Conservation (phyloP, 148 eudicot genomes). For the Mesembryanthemum crystallinum region DNA sequence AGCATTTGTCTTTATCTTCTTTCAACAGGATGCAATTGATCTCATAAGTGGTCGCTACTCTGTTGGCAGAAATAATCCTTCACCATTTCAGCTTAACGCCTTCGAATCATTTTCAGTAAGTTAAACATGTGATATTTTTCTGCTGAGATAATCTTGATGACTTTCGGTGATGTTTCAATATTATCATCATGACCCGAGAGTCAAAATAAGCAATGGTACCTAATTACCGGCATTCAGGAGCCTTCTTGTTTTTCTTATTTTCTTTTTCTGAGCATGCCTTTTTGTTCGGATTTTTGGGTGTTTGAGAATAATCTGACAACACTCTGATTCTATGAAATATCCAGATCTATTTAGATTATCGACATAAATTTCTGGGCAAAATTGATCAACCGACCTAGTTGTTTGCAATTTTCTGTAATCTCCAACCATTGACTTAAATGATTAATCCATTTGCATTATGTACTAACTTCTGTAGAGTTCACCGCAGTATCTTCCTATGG, state of each 20-base stretch:
- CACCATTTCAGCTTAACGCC: slow-evolving; percentile 60
- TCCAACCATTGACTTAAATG: neutral
- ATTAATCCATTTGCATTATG: neutral
- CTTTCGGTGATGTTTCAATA: neutral
- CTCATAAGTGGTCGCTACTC: slow-evolving; percentile 81
- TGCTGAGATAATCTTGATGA: neutral
- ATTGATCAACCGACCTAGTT: too few species aligned
- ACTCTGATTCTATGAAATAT: too few species aligned
- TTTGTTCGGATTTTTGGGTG: neutral
- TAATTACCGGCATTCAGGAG: neutral
- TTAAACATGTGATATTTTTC: neutral
- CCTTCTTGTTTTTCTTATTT: neutral
- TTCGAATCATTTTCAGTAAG: slow-evolving; percentile 74
- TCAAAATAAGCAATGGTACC: neutral
- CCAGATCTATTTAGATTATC: too few species aligned
- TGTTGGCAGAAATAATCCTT: slow-evolving; percentile 54
- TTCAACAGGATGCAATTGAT: slow-evolving; percentile 91
- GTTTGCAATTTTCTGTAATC: neutral
- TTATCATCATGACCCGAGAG: neutral
- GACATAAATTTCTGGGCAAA: too few species aligned
- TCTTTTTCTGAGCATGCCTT: neutral
- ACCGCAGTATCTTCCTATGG: slow-evolving; percentile 71
- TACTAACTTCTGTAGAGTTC: neutral
- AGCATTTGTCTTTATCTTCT: slow-evolving; percentile 1
- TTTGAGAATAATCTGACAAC: too few species aligned